Evolutionary conservation across 768 basidiomycete genomes (phyloP).

Genomic region (Mrakia frigida): DNA sequence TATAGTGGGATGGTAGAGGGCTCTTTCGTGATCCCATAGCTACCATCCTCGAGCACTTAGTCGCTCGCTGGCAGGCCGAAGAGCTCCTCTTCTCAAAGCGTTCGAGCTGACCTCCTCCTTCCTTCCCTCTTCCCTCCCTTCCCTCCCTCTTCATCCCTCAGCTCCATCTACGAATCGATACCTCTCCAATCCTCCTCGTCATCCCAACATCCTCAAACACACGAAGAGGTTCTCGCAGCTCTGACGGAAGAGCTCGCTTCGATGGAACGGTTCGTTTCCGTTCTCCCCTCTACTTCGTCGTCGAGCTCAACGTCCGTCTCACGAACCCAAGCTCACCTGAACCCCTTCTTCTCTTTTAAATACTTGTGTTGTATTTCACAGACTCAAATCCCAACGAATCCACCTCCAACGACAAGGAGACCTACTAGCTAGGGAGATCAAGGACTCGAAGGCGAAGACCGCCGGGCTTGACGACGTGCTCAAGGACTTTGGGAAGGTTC

Average conservation of each 20-base stretch:
- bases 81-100: neutral
- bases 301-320: neutral
- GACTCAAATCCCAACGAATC: neutral
- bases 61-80: neutral
- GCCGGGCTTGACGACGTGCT: neutral
- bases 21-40: too few relatives aligned
- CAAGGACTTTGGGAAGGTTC: constrained; percentile 3
- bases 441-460: neutral
- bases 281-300: too few relatives aligned
- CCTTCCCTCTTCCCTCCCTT: neutral
- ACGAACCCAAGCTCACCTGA: neutral
- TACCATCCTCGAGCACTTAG: too few relatives aligned
- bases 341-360: neutral
- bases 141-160: neutral
- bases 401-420: neutral
- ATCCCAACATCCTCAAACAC: too few relatives aligned
- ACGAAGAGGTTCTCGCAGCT: constrained; percentile 10
- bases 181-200: neutral
- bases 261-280: neutral
- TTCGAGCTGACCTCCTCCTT: neutral
- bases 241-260: constrained; percentile 1
- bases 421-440: neutral
- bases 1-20: neutral
- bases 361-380: neutral
- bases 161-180: constrained; percentile 18